These are phyloP conservation scores for Ogataea polymorpha DNA, from an alignment of 805 yeast species.

Conservation along the genomic window DNA sequence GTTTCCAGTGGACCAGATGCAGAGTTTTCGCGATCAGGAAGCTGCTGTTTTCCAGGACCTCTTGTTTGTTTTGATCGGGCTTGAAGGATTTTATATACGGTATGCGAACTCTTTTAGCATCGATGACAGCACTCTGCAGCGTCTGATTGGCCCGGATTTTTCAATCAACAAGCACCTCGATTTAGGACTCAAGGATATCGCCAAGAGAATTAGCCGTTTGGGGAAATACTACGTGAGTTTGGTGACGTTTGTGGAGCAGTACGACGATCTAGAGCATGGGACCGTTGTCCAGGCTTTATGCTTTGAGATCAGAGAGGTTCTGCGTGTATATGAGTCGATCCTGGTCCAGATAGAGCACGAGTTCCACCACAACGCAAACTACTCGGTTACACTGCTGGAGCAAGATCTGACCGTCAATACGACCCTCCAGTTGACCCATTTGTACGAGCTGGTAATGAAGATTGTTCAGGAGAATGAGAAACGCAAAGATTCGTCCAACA, in stretches of 20 bases:
- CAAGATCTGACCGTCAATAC: constrained; percentile 40
- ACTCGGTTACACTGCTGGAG: constrained; percentile 60
- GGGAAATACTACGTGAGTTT: constrained; percentile 67
- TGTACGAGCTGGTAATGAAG: constrained; percentile 53
- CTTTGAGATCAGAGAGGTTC: constrained; percentile 46
- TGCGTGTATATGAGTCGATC: constrained; percentile 35
- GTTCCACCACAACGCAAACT: constrained; percentile 45
- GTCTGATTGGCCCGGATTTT: constrained; percentile 70
- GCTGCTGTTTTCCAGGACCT: constrained; percentile 70
- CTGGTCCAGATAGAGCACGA: constrained; percentile 49
- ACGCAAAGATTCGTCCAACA: constrained; percentile 34
- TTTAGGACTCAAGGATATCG: constrained; percentile 65
- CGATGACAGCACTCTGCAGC: constrained; percentile 30
- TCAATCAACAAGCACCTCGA: constrained; percentile 70
- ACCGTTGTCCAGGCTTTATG: constrained; percentile 73
- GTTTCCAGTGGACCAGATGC: constrained; percentile 44
- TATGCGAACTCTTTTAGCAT: constrained; percentile 63
- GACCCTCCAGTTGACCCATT: constrained; percentile 44
- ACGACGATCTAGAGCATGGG: constrained; percentile 58
- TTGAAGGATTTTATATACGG: constrained; percentile 75
- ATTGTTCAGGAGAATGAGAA: constrained; percentile 48
- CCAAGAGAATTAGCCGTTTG: constrained; percentile 53
- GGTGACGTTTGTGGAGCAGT: constrained; percentile 55
- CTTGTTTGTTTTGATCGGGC: constrained; percentile 61
- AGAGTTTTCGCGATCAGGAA: constrained; percentile 62